phyloP scores from a whole-genome alignment of 805 yeast genomes.

The Pichia thaimueangensis region DNA sequence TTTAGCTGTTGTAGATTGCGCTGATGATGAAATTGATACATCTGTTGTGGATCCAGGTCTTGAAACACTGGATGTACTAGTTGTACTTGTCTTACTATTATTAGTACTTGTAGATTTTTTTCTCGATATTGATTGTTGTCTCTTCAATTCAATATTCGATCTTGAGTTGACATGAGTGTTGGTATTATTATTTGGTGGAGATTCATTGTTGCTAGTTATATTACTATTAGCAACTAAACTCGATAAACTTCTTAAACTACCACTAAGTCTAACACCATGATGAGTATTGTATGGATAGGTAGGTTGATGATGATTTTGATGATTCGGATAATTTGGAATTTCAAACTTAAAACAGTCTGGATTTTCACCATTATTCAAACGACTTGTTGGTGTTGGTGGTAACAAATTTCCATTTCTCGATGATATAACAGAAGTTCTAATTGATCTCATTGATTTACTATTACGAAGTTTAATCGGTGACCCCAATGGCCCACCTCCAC shows the following conservation, averaged over 20 bases:
- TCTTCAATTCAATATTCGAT: not conserved
- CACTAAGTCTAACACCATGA: not conserved
- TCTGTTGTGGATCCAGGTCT: not conserved
- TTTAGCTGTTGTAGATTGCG: not conserved
- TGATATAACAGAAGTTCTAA: not conserved
- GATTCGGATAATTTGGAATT: not conserved
- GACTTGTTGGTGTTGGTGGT: conserved; percentile 3
- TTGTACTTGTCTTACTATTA: too few relatives aligned
- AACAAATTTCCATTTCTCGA: not conserved
- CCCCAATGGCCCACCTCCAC: conserved; percentile 1
- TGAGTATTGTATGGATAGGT: not conserved
- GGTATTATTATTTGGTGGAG: too few relatives aligned
- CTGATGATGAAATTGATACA: not conserved
- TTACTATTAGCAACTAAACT: conserved; percentile 7
- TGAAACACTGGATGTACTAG: too few relatives aligned
- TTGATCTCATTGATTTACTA: conserved; percentile 6
- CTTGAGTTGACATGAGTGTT: too few relatives aligned
- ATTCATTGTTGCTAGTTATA: too few relatives aligned
- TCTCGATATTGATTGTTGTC: too few relatives aligned
- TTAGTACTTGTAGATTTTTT: too few relatives aligned
- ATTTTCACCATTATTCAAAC: not conserved
- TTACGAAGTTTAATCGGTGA: conserved; percentile 10
- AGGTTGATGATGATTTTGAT: too few relatives aligned
- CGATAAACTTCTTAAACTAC: conserved; percentile 4
- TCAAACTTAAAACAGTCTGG: not conserved